Evolutionary conservation across 208 protist genomes (phyloP).

Genomic region (Wallacemonas rigidus): DNA sequence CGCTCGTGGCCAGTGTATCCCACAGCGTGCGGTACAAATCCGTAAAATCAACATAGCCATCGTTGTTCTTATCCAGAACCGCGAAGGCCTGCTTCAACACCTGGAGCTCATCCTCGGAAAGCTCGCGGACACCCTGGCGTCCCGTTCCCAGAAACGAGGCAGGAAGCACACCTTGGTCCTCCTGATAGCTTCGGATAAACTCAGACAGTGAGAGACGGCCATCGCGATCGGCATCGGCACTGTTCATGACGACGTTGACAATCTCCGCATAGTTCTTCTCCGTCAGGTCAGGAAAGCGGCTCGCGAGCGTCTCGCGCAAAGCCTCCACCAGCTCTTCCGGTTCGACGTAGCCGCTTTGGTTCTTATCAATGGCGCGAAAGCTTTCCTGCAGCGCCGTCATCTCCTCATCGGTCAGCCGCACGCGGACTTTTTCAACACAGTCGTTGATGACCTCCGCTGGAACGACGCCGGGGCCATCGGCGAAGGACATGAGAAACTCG

Average conservation of each 20-base stretch:
- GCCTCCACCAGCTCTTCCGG: slow-evolving; percentile 62
- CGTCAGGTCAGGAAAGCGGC: slow-evolving; percentile 66
- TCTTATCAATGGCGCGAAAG: slow-evolving; percentile 70
- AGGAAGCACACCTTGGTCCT: slow-evolving; percentile 85
- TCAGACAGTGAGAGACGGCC: slow-evolving; percentile 75
- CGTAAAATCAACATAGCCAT: slow-evolving; percentile 65
- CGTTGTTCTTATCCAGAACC: slow-evolving; percentile 74
- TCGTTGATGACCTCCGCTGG: slow-evolving; percentile 85
- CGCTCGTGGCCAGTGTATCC: slow-evolving; percentile 44
- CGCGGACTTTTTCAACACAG: slow-evolving; percentile 72
- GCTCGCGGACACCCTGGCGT: slow-evolving; percentile 30
- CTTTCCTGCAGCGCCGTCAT: slow-evolving; percentile 74
- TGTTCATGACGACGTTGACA: slow-evolving; percentile 71
- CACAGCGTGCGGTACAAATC: slow-evolving; percentile 74
- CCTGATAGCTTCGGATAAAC: slow-evolving; percentile 88
- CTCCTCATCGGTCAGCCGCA: slow-evolving; percentile 81
- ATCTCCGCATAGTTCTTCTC: slow-evolving; percentile 72
- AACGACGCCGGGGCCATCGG: slow-evolving; percentile 73
- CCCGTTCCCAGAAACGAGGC: slow-evolving; percentile 54
- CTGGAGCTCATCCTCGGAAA: slow-evolving; percentile 61
- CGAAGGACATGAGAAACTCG: slow-evolving; percentile 82
- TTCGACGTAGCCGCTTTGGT: slow-evolving; percentile 75
- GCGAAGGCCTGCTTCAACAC: slow-evolving; percentile 72
- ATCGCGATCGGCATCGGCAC: slow-evolving; percentile 69
- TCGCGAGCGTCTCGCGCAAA: slow-evolving; percentile 48